These are phyloP conservation scores for Cordia subcordata DNA, from an alignment of 257 asterid species.

Conservation along the genomic window DNA sequence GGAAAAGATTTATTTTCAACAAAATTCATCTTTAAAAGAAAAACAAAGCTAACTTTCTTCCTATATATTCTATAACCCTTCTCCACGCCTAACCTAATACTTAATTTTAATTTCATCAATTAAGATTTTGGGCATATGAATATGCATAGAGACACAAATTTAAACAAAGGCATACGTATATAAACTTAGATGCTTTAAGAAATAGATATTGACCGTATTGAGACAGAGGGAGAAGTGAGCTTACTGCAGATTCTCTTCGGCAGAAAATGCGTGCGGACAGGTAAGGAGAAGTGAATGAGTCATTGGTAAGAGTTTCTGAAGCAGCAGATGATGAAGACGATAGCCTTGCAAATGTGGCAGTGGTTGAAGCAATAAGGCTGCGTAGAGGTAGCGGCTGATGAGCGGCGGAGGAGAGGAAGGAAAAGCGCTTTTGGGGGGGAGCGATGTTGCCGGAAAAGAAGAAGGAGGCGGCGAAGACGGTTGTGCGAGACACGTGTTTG, in stretches of 20 bases:
- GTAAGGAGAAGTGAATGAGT: constrained; percentile 54
- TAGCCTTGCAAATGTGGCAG: constrained; percentile 29
- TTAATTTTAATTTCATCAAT: no score
- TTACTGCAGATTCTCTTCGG: constrained; percentile 50
- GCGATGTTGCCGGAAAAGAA: constrained; percentile 20
- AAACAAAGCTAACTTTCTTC: no score
- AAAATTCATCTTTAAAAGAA: not conserved
- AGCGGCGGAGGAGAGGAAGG: constrained; percentile 5
- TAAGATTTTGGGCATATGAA: no score
- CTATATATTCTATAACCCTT: no score
- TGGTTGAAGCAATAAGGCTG: constrained; percentile 16
- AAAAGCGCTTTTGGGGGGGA: constrained; percentile 12
- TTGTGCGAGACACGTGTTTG: constrained; percentile 54
- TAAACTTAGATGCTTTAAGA: no score
- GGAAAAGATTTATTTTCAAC: not conserved
- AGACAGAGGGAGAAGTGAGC: constrained; percentile 11
- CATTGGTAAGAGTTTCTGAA: constrained; percentile 13
- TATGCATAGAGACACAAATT: no score
- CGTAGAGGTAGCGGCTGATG: constrained; percentile 8
- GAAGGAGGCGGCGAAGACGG: constrained; percentile 12
- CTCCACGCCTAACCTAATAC: no score
- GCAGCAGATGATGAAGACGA: constrained; percentile 17
- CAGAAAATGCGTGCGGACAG: constrained; percentile 77
- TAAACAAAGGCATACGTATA: not conserved
- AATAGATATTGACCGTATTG: no score